Base-by-base conservation (phyloP, 352 stramenopile genomes). In the Phytopythium oedochilum region DNA sequence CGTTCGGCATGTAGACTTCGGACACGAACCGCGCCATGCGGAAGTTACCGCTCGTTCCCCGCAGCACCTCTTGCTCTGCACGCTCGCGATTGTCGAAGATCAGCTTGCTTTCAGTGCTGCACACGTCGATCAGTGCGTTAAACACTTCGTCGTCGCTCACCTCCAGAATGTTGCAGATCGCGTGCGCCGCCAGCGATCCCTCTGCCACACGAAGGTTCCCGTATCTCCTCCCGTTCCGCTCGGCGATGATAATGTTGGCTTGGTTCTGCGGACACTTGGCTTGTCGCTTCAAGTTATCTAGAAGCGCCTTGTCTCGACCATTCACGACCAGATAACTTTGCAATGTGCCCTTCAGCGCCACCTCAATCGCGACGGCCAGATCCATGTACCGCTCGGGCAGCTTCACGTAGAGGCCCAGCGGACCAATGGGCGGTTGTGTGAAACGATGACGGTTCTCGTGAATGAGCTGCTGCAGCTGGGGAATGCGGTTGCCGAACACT, bases 291-390 rank as follows among this genome's bases (percentile, higher is more conserved):
- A 94, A 55, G 7, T 89, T 65, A 32, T 94, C 83, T 23, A 94
- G 45, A 20, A 91, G 23, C 1, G 77, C 78, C 60, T 94, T 94
- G 60, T 94, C 83, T 39, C 66, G 69, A 9, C 83, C 83, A 46
- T 88, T 86, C 5, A 81, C 77, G 11, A 94, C 81, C 18, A 94
- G 61, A 42, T 89, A 94, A 44, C 79, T 94, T 55, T 83, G 71
- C 22, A 94, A 46, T 18, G 75, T 81, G 35, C 83, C 79, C 52
- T 91, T 92, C 32, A 90, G 36, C 14, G 83, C 78, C 15, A 88
- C 64, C 58, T 94, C 83, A 25, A 91, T 88, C 2, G 81, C 79
- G 22, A 88, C 60, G 11, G 81, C 75, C 38, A 87, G 71, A 39
- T 92, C 64, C 69, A 86, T 87, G 43, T 64, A 86, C 32, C 70